Base-by-base conservation (phyloP, 352 stramenopile species). In the Phytophthora palmivora region DNA sequence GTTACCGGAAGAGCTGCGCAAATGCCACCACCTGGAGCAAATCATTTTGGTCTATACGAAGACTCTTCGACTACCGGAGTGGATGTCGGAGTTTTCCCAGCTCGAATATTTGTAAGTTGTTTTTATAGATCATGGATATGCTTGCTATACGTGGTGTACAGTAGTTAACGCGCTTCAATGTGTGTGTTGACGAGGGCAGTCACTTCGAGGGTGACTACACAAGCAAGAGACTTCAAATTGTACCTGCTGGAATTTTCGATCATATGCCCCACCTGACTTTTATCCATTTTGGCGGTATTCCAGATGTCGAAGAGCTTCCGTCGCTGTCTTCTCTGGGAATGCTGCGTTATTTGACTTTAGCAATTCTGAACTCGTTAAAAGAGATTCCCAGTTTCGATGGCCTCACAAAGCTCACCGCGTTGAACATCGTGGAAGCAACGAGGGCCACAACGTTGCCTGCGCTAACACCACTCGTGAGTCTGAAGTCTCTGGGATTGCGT, bases 271-370 rank as follows among this genome's bases (percentile, higher is more conserved):
- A 69, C 14, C 44, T 87, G 11, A 67, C 51, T 0, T 84, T 80
- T 21, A 64, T 87, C 22, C 75, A 84, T 47, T 68, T 71, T 11
- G 74, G 72, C 2, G 58, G 53, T 9, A 74, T 84, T 14, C 54
- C 72, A 0, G 37, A 73, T 4, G 53, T 87, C 6, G 61, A 56
- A 9, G 34, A 60, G 18, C 65, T 76, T 2, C 75, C 70, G 7
- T 84, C 72, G 0, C 55, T 84, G 6, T 63, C 62, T 0, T 75
- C 58, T 1, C 48, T 84, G 1, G 21, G 44, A 9, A 73, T 73
- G 6, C 73, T 83, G 1, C 62, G 78, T 21, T 84, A 78, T n/a
- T 55, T 83, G 12, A 45, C 60, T 0, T 58, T 87, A n/a, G 67
- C 60, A 0, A 60, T 57, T n/a, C 26, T 62, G 0, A 65, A 65